Conservation (phyloP, 2,329 filamentous ascomycete species). For the Beauveria bassiana region DNA sequence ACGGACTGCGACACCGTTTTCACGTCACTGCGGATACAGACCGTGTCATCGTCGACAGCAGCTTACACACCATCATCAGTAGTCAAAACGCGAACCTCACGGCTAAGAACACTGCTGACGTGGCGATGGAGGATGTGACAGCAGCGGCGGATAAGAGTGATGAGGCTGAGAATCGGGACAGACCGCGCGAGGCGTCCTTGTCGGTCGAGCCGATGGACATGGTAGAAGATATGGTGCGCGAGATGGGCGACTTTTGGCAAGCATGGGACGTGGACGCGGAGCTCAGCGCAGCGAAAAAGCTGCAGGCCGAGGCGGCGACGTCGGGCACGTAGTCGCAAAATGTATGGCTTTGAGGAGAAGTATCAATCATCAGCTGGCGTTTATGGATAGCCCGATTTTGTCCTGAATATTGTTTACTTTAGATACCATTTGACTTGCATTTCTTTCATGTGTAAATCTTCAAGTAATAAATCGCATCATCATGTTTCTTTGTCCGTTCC, state of each 20-base stretch:
- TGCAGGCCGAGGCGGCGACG: slow-evolving; percentile 7
- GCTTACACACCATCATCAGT: neutral
- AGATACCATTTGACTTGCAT: slow-evolving; percentile 4
- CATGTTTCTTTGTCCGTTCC: too few species aligned
- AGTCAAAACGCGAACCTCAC: neutral
- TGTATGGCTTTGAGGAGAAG: slow-evolving; percentile 18
- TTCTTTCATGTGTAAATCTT: neutral
- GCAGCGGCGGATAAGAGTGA: neutral
- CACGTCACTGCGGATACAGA: slow-evolving; percentile 17
- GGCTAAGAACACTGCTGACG: neutral
- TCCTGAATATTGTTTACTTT: neutral
- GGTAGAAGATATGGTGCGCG: slow-evolving; percentile 29
- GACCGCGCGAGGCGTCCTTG: neutral
- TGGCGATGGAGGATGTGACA: slow-evolving; percentile 3
- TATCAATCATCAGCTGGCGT: neutral
- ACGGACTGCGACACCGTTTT: slow-evolving; percentile 24
- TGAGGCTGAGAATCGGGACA: neutral
- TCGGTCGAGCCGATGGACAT: slow-evolving; percentile 27
- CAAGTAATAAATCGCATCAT: neutral
- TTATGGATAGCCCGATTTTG: neutral
- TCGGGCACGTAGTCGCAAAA: slow-evolving; percentile 15
- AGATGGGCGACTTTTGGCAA: slow-evolving; percentile 28
- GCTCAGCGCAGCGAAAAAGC: slow-evolving; percentile 23
- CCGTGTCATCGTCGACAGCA: slow-evolving; percentile 14
- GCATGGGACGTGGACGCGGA: slow-evolving; percentile 29